phyloP scores from a whole-genome alignment of 345 rosid genomes.

The Laguncularia racemosa region DNA sequence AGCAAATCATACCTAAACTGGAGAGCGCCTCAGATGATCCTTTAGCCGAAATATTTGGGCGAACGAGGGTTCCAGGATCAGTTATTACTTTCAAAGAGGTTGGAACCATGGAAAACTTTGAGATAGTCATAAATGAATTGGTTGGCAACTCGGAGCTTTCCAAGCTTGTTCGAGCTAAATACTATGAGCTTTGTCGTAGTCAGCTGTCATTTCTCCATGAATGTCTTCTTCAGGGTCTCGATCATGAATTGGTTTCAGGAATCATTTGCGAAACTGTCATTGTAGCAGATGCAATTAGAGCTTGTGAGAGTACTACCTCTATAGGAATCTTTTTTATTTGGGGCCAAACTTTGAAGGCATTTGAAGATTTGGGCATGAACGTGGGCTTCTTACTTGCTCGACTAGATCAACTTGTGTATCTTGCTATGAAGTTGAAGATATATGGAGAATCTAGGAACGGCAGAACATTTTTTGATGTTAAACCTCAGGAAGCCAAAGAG shows the following conservation, averaged over 20 bases:
- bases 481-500: slow-evolving; percentile 16
- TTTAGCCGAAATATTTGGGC: slow-evolving; percentile 6
- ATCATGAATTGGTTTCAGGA: slow-evolving; percentile 32
- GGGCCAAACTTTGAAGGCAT: slow-evolving; percentile 44
- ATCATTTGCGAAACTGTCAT: slow-evolving; percentile 38
- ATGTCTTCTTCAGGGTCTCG: slow-evolving; percentile 29
- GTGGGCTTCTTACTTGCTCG: slow-evolving; percentile 32
- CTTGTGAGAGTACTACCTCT: slow-evolving; percentile 21
- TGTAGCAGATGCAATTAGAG: slow-evolving; percentile 34
- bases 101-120: slow-evolving; percentile 23
- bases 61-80: slow-evolving; percentile 10
- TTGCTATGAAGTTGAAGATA: slow-evolving; percentile 19
- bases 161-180: slow-evolving; percentile 18
- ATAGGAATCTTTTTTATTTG: slow-evolving; percentile 25
- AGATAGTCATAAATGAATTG: slow-evolving; percentile 18
- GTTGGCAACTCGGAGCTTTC: slow-evolving; percentile 27
- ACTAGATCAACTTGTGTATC: slow-evolving; percentile 19
- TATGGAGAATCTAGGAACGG: slow-evolving; percentile 11
- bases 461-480: slow-evolving; percentile 21
- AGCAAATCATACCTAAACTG: slow-evolving; percentile 2
- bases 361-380: slow-evolving; percentile 41
- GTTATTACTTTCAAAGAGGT: slow-evolving; percentile 12
- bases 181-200: slow-evolving; percentile 36
- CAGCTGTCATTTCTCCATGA: slow-evolving; percentile 32
- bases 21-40: slow-evolving; percentile 7